phyloP scores from a whole-genome alignment of 2,329 filamentous ascomycete species.

The Neonectria punicea region DNA sequence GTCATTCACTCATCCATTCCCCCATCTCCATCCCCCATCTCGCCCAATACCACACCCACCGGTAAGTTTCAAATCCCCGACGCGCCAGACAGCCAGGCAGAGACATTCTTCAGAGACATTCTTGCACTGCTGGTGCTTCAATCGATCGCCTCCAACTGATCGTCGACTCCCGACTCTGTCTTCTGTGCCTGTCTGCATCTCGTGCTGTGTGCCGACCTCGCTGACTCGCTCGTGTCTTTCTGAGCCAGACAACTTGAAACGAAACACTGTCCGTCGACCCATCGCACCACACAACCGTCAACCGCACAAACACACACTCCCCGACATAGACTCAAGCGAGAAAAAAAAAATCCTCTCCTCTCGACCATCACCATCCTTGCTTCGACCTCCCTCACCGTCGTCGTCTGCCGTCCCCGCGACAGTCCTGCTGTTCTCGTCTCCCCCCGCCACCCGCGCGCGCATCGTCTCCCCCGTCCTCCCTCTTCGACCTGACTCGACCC shows the following conservation, averaged over 20 bases:
- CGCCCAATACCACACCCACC: not conserved
- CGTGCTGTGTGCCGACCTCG: not conserved
- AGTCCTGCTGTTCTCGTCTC: not conserved
- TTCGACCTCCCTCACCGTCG: not conserved
- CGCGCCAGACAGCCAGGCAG: not conserved
- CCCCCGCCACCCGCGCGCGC: conserved; percentile 8
- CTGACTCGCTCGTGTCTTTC: conserved; percentile 20
- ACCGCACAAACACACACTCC: conserved; percentile 12
- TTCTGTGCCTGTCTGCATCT: not conserved
- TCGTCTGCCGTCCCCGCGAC: not conserved
- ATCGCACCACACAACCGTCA: conserved; percentile 25
- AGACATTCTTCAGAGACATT: not conserved
- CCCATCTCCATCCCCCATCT: conserved; percentile 1
- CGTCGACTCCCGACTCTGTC: not conserved
- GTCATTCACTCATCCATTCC: conserved; percentile 4
- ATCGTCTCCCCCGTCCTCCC: not conserved
- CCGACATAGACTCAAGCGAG: conserved; percentile 7
- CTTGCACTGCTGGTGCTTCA: not conserved
- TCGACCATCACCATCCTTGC: not conserved
- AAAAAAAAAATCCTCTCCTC: not conserved
- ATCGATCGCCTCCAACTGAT: not conserved
- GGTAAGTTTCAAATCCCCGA: conserved; percentile 9
- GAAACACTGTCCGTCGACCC: conserved; percentile 24
- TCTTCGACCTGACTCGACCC: conserved; percentile 4
- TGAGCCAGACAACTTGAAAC: conserved; percentile 25